Evolutionary conservation across 139 green algal species (phyloP), one percentile per base, ranked within the genome.

Genomic region (Closterium sp.): DNA sequence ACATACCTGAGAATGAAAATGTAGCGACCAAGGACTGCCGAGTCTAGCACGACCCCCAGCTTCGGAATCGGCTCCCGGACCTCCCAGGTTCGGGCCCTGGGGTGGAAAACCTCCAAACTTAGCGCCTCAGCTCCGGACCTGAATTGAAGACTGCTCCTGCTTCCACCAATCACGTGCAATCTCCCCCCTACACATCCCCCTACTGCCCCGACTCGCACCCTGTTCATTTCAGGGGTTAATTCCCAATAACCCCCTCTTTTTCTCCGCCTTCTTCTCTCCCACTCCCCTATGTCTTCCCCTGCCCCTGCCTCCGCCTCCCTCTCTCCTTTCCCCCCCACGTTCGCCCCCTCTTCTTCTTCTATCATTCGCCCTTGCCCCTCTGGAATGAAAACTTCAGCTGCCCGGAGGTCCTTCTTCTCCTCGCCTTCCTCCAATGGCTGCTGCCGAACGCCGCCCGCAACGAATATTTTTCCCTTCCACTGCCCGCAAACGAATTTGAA

Each of bases 91-190:
- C 85, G 85, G n/a, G 85, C 28, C 85, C n/a, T 31, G n/a, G 85
- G 85, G 85, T 87, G n/a, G 85, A 32, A 87, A 30, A 87, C 85
- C 85, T 87, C 85, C 85, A 87, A 79, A 79, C 62, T 79, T 22
- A 79, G 62, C 62, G 62, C 62, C 62, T 79, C 62, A 24, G 62
- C 62, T 13, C 62, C 62, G 17, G 62, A 13, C 62, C 62, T 79
- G 62, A 79, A 87, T 21, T 87, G 85, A 29, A 29, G 28, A 29
- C n/a, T 31, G 85, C 85, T 87, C n/a, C 28, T 19, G 28, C 27
- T 87, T 30, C 85, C 85, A 87, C n/a, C 85, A 31, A 87, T 30
- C n/a, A 87, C 28, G 85, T 87, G 28, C n/a, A 87, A 29, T 24
- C 28, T 28, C 85, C 85, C 85, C n/a, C 11, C 28, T 27, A 87